A percentile compares a stretch with the other conserved stretches of the same genome.
Conservation (phyloP, 148 eudicot species). For the Oxyria digyna region DNA sequence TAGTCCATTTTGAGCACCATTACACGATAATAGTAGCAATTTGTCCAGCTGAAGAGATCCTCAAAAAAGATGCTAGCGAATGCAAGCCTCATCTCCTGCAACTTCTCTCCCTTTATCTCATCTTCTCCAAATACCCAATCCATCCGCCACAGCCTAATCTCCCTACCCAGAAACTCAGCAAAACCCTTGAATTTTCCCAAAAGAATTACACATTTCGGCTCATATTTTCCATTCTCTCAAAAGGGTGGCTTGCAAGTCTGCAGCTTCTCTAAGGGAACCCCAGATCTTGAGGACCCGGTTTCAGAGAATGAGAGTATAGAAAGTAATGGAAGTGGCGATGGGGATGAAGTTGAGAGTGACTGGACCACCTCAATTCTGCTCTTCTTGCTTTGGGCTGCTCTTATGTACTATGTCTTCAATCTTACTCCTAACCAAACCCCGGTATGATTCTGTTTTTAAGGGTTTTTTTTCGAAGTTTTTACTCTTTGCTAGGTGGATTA, state of each 20-base stretch:
- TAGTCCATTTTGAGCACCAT: no score
- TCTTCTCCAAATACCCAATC: slow-evolving; percentile 7
- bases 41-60: background rate
- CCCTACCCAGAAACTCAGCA: background rate
- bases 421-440: slow-evolving; percentile 85
- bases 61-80: slow-evolving; percentile 27
- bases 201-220: background rate
- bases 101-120: slow-evolving; percentile 20
- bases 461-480: background rate
- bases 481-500: background rate
- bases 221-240: slow-evolving; percentile 7
- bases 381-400: slow-evolving; percentile 58
- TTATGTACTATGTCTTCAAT: slow-evolving; percentile 64
- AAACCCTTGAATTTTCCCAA: slow-evolving; percentile 10
- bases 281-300: slow-evolving; percentile 33
- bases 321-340: slow-evolving; percentile 15
- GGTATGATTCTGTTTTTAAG: slow-evolving; percentile 23
- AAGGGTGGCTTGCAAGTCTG: slow-evolving; percentile 24
- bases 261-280: slow-evolving; percentile 23
- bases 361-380: slow-evolving; percentile 75
- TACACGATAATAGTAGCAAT: background rate
- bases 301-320: slow-evolving; percentile 14
- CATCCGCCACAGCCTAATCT: background rate
- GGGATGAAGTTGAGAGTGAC: slow-evolving; percentile 34
- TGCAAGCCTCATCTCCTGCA: slow-evolving; percentile 49